Conservation (phyloP, 164 flowering plant genomes). For the Sedum album region DNA sequence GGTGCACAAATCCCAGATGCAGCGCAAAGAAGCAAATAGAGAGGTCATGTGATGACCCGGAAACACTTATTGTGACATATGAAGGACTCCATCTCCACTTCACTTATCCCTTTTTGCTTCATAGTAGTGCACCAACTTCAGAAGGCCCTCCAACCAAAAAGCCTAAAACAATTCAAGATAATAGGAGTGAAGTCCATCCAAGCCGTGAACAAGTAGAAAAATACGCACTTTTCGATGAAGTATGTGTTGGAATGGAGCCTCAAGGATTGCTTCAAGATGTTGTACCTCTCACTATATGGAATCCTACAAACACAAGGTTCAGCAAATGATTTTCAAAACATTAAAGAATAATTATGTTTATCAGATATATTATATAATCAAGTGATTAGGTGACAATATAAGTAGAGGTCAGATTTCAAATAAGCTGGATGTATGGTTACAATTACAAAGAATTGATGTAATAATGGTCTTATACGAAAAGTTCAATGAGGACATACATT, state of each 20-base stretch:
- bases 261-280: constrained; percentile 85
- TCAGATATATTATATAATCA: background rate
- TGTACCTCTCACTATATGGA: constrained; percentile 58
- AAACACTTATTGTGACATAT: constrained; percentile 70
- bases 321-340: background rate
- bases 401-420: no score
- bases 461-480: no score
- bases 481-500: no score
- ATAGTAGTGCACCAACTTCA: constrained; percentile 12
- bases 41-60: constrained; percentile 61
- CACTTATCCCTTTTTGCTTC: constrained; percentile 44
- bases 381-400: no score
- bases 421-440: no score
- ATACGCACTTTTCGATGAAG: constrained; percentile 5
- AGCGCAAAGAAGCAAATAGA: constrained; percentile 92
- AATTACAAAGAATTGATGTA: no score
- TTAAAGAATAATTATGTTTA: background rate
- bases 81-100: constrained; percentile 96
- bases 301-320: constrained; percentile 26
- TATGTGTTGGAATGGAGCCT: constrained; percentile 13
- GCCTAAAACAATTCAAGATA: constrained; percentile 19
- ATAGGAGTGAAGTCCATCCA: constrained; percentile 6
- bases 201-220: background rate
- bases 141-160: constrained; percentile 29
- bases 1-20: constrained; percentile 89